Percentiles rank a stretch among this genome's conserved stretches.
Conservation (phyloP, 2,329 filamentous ascomycete species). For the Fusarium torreyae region DNA sequence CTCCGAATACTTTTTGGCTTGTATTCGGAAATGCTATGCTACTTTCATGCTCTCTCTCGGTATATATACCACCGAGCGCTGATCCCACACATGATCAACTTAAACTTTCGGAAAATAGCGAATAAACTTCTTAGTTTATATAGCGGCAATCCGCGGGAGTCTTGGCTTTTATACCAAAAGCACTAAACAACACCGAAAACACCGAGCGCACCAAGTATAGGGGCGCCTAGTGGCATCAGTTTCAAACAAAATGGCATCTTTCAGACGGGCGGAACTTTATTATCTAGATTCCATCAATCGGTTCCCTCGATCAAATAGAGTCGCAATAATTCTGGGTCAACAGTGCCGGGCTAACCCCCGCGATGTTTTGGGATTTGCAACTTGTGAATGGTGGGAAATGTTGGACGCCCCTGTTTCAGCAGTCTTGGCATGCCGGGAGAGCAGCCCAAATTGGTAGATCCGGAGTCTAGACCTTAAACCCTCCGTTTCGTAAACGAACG, state of each 20-base stretch:
- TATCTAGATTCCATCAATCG: conserved; percentile 36
- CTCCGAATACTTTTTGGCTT: too few relatives aligned
- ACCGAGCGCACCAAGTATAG: background rate
- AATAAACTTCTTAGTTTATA: background rate
- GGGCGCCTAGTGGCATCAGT: conserved; percentile 9
- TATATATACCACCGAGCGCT: background rate
- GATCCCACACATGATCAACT: background rate
- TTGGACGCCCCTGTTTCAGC: conserved; percentile 12
- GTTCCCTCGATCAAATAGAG: background rate
- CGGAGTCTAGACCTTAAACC: conserved; percentile 26
- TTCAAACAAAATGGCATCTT: background rate
- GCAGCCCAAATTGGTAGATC: conserved; percentile 21
- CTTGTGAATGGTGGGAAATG: conserved; percentile 38
- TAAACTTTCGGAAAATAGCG: background rate
- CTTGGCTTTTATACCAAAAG: background rate
- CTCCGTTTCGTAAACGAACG: conserved; percentile 25
- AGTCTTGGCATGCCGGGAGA: conserved; percentile 13
- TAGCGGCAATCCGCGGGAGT: background rate
- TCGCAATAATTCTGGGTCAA: background rate
- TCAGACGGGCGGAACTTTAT: background rate
- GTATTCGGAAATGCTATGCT: too few relatives aligned
- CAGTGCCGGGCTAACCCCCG: conserved; percentile 18
- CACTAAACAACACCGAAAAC: background rate
- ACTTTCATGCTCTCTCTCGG: conserved; percentile 7
- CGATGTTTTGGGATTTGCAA: background rate